Evolutionary conservation across 2,329 filamentous ascomycete species (phyloP).

Genomic region (Sporothrix sp.): DNA sequence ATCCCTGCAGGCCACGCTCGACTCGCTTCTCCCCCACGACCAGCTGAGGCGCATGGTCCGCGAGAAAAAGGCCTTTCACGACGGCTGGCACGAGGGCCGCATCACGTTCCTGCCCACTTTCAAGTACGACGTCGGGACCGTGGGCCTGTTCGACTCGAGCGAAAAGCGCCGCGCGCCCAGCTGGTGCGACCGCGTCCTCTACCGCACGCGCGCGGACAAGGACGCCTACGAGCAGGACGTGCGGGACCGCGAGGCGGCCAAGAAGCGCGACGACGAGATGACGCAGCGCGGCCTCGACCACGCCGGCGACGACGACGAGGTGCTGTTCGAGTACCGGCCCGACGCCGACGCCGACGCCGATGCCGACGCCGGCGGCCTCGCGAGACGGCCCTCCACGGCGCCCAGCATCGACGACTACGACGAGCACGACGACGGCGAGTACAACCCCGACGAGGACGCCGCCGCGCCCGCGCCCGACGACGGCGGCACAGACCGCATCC

Average conservation of each 20-base stretch:
- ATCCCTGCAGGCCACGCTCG: conserved; percentile 78
- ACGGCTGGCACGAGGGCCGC: conserved; percentile 83
- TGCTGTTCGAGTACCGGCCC: conserved; percentile 85
- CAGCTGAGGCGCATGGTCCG: conserved; percentile 69
- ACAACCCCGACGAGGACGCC: conserved; percentile 27
- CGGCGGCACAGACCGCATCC: conserved; percentile 42
- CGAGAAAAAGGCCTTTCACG: conserved; percentile 70
- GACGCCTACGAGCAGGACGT: conserved; percentile 53
- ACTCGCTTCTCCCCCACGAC: conserved; percentile 81
- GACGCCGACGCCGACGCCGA: conserved; percentile 64
- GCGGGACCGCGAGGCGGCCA: conserved; percentile 55
- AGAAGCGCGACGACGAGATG: conserved; percentile 75
- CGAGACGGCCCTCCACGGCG: conserved; percentile 10
- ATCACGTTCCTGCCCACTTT: conserved; percentile 91
- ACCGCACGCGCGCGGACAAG: conserved; percentile 63
- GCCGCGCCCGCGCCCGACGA: conserved; percentile 19
- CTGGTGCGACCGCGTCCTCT: conserved; percentile 95
- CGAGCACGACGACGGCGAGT: conserved; percentile 47
- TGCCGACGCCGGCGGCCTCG: conserved; percentile 47
- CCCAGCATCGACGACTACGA: conserved; percentile 48
- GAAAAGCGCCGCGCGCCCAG: conserved; percentile 89
- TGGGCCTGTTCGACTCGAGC: conserved; percentile 86
- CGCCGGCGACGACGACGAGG: conserved; percentile 64
- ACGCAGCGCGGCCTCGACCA: conserved; percentile 66
- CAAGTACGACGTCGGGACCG: conserved; percentile 93